phyloP scores from a whole-genome alignment of 2,329 filamentous ascomycete genomes.

The Coniochaeta ligniaria region DNA sequence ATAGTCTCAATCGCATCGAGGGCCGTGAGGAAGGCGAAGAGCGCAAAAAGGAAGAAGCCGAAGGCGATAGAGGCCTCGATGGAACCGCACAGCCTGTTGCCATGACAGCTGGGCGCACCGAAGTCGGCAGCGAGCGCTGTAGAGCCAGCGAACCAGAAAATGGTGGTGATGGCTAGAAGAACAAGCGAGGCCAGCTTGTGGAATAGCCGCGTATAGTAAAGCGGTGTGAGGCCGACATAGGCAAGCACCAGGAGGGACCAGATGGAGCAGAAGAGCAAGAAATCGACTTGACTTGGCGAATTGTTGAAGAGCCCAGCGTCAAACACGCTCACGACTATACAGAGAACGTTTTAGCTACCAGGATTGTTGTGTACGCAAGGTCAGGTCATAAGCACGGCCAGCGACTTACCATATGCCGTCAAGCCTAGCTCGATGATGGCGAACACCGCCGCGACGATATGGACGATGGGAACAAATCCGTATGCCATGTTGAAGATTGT shows the following conservation, averaged over 20 bases:
- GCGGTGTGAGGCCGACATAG: constrained; percentile 63
- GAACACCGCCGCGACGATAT: constrained; percentile 60
- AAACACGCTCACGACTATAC: constrained; percentile 44
- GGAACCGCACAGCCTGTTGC: constrained; percentile 47
- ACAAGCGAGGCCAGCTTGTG: constrained; percentile 59
- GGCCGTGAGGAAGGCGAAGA: constrained; percentile 39
- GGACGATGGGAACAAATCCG: constrained; percentile 53
- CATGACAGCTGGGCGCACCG: constrained; percentile 47
- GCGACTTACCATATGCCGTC: constrained; percentile 57
- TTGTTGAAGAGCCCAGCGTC: constrained; percentile 28
- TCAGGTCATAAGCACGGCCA: background rate
- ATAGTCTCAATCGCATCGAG: constrained; percentile 38
- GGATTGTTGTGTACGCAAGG: background rate
- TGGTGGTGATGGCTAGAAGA: constrained; percentile 64
- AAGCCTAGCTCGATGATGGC: constrained; percentile 69
- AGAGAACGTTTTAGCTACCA: background rate
- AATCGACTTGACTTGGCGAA: constrained; percentile 56
- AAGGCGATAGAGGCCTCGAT: constrained; percentile 60
- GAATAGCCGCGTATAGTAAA: constrained; percentile 52
- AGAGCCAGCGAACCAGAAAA: constrained; percentile 88
- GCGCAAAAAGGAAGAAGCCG: constrained; percentile 55
- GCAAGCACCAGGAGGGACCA: constrained; percentile 68
- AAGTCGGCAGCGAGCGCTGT: constrained; percentile 66
- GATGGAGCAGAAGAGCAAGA: constrained; percentile 71
- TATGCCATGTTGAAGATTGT: constrained; percentile 33